phyloP scores from a whole-genome alignment of 208 protist species.

The Crithidia brevicula region DNA sequence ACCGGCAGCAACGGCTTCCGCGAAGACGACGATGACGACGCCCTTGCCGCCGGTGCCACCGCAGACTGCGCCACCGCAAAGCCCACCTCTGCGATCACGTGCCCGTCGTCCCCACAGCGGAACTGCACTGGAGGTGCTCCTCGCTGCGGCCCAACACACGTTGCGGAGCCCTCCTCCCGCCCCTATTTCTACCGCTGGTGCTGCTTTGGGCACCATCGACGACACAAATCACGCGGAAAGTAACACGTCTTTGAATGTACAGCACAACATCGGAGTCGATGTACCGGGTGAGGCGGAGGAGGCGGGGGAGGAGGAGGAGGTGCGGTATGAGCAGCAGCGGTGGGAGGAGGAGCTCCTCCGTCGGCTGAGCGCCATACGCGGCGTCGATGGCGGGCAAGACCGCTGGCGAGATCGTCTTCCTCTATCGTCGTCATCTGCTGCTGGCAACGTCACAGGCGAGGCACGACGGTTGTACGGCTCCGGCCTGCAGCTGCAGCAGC shows the following conservation, averaged over 20 bases:
- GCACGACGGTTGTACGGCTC: neutral
- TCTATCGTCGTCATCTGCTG: neutral
- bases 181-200: neutral
- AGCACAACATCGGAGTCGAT: slow-evolving; percentile 4
- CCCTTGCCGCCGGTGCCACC: slow-evolving; percentile 1
- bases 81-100: neutral
- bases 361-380: neutral
- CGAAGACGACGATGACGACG: neutral
- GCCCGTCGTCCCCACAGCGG: neutral
- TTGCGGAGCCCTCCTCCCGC: neutral
- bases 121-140: slow-evolving; percentile 9
- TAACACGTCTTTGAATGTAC: neutral
- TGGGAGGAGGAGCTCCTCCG: slow-evolving; percentile 18
- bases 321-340: neutral
- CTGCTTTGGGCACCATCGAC: neutral
- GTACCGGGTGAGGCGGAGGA: neutral
- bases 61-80: neutral
- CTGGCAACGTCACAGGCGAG: neutral
- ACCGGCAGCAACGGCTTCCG: neutral
- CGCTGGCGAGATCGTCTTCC: slow-evolving; percentile 12
- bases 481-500: neutral
- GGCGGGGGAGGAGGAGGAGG: neutral
- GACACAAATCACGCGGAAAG: neutral
- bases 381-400: neutral
- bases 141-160: slow-evolving; percentile 8